These are phyloP conservation scores for Trichoderma pleuroti DNA, from an alignment of 2,329 filamentous ascomycete species.

Conservation along the genomic window DNA sequence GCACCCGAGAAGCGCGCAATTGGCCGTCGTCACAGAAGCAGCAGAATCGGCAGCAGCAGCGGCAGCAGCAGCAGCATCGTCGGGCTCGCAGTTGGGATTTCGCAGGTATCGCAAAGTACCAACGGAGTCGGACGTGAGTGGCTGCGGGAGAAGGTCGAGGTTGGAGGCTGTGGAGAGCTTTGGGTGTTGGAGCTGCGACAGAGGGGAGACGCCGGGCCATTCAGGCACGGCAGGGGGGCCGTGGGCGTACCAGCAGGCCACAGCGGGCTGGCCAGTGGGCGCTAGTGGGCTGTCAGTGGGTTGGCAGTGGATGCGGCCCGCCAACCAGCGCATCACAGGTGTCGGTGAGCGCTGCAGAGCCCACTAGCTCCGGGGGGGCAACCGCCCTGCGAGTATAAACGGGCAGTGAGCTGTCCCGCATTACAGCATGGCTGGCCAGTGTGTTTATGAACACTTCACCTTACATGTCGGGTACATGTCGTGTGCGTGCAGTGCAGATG, in stretches of 20 bases:
- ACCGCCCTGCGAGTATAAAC: not conserved
- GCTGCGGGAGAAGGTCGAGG: constrained; percentile 9
- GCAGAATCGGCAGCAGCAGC: not conserved
- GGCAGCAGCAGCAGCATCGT: constrained; percentile 2
- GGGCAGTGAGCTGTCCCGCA: constrained; percentile 13
- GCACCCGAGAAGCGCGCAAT: not conserved
- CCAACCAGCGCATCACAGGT: constrained; percentile 19
- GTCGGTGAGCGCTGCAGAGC: constrained; percentile 19
- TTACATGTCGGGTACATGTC: not conserved
- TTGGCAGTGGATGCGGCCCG: constrained; percentile 9
- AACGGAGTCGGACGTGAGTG: constrained; percentile 6
- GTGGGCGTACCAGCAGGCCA: constrained; percentile 1
- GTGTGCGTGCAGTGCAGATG: not conserved
- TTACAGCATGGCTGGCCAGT: constrained; percentile 14
- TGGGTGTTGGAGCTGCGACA: not conserved
- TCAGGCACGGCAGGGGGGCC: constrained; percentile 1
- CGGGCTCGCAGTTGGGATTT: constrained; percentile 15
- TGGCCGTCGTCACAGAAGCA: not conserved
- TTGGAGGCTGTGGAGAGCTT: constrained; percentile 9
- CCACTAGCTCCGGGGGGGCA: constrained; percentile 10
- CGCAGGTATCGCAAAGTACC: not conserved
- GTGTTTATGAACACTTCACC: constrained; percentile 19
- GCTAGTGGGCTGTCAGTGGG: not conserved
- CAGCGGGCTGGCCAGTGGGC: constrained; percentile 3
- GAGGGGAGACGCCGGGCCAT: not conserved